Conservation (phyloP, 768 basidiomycete species). For the Exidia glandulosa region DNA sequence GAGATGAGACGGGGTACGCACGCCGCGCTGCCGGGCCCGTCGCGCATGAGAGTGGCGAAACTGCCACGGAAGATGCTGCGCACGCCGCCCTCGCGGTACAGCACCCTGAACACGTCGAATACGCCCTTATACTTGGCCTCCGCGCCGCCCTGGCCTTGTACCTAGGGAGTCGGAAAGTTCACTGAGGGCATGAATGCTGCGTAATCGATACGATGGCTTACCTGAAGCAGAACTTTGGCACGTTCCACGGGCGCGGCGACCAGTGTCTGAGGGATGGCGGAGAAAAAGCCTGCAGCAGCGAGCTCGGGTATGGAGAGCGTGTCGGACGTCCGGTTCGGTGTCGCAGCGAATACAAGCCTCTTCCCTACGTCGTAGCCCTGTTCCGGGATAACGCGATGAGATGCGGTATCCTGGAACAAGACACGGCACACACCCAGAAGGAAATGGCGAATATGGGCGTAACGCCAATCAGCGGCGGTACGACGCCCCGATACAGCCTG, state of each 20-base stretch:
- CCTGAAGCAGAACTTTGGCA: conserved; percentile 92
- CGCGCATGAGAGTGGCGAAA: conserved; percentile 84
- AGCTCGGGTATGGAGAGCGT: conserved; percentile 66
- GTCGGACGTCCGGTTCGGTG: conserved; percentile 63
- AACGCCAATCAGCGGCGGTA: conserved; percentile 86
- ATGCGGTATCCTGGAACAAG: background rate
- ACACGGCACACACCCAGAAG: conserved; percentile 72
- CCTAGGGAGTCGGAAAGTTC: conserved; percentile 31
- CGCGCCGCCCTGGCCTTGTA: conserved; percentile 76
- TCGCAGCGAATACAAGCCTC: conserved; percentile 62
- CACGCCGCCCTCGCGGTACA: conserved; percentile 90
- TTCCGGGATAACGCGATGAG: background rate
- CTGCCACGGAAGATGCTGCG: conserved; percentile 89
- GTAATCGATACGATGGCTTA: conserved; percentile 17
- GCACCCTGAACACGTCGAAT: conserved; percentile 75
- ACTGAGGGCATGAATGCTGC: conserved; percentile 3
- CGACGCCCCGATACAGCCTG: conserved; percentile 86
- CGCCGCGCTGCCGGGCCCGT: conserved; percentile 95
- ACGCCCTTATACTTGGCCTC: conserved; percentile 79
- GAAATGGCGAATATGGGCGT: conserved; percentile 97
- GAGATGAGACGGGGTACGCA: conserved; percentile 30
- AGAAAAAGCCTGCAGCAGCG: conserved; percentile 87
- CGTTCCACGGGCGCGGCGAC: conserved; percentile 95
- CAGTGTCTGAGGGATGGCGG: conserved; percentile 83
- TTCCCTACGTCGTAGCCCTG: conserved; percentile 94